Evolutionary conservation across 768 basidiomycete genomes (phyloP).

Genomic region (Pilatotrama ljubarskyi): DNA sequence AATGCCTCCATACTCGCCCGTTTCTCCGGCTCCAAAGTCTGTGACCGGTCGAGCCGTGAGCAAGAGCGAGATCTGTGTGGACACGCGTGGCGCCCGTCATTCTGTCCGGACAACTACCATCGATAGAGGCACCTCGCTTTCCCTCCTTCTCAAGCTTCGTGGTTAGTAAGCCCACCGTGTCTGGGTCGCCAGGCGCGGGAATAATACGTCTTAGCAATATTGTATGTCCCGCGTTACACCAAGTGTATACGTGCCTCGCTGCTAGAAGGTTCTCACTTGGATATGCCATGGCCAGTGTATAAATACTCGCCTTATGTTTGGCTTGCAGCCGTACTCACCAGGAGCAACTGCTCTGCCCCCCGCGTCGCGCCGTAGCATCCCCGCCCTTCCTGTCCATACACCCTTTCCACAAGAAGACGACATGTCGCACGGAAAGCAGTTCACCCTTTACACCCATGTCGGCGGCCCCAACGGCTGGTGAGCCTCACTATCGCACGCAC

Average conservation of each 20-base stretch:
- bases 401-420: not conserved
- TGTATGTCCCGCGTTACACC: too few species aligned
- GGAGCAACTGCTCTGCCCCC: not conserved
- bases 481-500: not conserved
- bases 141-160: too few species aligned
- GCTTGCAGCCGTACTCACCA: not conserved
- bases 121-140: too few species aligned
- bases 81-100: too few species aligned
- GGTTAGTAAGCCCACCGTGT: too few species aligned
- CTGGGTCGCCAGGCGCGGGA: too few species aligned
- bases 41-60: too few species aligned
- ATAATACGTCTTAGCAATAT: too few species aligned
- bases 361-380: not conserved
- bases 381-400: not conserved
- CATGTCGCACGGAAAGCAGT: constrained; percentile 34
- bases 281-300: not conserved
- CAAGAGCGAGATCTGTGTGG: too few species aligned
- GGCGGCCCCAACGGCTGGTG: constrained; percentile 30
- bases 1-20: too few species aligned
- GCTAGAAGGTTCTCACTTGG: not conserved
- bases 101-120: too few species aligned
- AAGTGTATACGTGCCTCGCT: not conserved
- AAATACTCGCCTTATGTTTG: constrained; percentile 8
- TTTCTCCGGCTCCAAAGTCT: too few species aligned
- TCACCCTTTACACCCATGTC: constrained; percentile 30